Evolutionary conservation across 345 rosid species (phyloP).

Genomic region (Eucalyptus decipiens): DNA sequence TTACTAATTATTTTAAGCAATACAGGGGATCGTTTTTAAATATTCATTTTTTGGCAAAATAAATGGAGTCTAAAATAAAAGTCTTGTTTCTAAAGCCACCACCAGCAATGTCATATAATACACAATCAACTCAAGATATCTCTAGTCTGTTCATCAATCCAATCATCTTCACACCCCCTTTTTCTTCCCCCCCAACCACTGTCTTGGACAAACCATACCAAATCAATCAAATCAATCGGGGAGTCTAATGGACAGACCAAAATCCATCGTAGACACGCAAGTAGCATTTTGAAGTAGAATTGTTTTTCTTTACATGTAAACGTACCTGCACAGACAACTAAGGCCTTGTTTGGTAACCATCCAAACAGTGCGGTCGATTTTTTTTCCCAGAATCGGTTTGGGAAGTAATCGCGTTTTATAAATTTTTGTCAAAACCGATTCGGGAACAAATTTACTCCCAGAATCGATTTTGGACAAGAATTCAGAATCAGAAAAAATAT

Average conservation of each 20-base stretch:
- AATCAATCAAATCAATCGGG: neutral
- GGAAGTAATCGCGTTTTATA: no score
- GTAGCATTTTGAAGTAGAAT: neutral
- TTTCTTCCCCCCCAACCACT: neutral
- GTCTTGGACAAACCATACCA: neutral
- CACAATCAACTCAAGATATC: neutral
- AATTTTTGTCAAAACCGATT: no score
- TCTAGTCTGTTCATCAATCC: neutral
- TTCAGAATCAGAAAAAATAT: no score
- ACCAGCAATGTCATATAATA: neutral
- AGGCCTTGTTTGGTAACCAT: no score
- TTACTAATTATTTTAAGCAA: no score
- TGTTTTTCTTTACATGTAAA: neutral
- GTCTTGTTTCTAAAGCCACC: no score
- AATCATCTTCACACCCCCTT: neutral
- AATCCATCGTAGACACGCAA: neutral
- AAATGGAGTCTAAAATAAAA: neutral
- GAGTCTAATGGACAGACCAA: neutral
- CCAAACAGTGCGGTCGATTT: no score
- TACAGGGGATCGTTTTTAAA: fast-evolving
- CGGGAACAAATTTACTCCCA: no score
- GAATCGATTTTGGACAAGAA: no score
- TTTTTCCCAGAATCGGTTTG: no score
- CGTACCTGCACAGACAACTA: neutral
- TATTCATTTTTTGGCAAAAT: no score